These are phyloP conservation scores for Vitis riparia DNA, from an alignment of 164 flowering plant genomes.

Conservation along the genomic window DNA sequence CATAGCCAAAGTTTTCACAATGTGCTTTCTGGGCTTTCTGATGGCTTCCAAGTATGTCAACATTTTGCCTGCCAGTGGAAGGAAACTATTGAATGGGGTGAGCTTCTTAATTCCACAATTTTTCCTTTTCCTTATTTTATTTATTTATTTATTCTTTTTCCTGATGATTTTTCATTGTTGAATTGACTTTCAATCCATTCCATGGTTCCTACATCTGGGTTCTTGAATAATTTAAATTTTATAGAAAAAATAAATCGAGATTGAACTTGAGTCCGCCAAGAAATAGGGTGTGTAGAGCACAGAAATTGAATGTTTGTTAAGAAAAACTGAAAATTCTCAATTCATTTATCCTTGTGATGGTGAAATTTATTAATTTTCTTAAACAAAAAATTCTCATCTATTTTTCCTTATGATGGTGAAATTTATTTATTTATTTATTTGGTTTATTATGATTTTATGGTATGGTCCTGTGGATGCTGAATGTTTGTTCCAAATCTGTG, in stretches of 20 bases:
- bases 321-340: too few relatives aligned
- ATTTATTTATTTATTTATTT: background rate
- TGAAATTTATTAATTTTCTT: too few relatives aligned
- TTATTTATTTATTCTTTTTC: background rate
- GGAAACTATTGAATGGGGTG: constrained; percentile 94
- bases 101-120: background rate
- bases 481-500: background rate
- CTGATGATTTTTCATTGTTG: background rate
- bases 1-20: constrained; percentile 85
- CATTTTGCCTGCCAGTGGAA: constrained; percentile 80
- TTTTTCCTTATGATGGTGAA: too few relatives aligned
- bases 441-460: background rate
- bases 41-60: constrained; percentile 95
- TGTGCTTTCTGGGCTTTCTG: constrained; percentile 88
- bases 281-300: too few relatives aligned
- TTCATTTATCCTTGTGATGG: too few relatives aligned
- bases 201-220: too few relatives aligned
- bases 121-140: background rate
- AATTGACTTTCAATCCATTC: too few relatives aligned
- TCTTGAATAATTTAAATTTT: too few relatives aligned
- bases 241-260: too few relatives aligned
- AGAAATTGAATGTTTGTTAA: too few relatives aligned
- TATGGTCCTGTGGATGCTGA: background rate
- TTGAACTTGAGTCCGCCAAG: too few relatives aligned
- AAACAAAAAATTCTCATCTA: too few relatives aligned